Conservation (phyloP, 805 yeast species). For the Candida pini region DNA sequence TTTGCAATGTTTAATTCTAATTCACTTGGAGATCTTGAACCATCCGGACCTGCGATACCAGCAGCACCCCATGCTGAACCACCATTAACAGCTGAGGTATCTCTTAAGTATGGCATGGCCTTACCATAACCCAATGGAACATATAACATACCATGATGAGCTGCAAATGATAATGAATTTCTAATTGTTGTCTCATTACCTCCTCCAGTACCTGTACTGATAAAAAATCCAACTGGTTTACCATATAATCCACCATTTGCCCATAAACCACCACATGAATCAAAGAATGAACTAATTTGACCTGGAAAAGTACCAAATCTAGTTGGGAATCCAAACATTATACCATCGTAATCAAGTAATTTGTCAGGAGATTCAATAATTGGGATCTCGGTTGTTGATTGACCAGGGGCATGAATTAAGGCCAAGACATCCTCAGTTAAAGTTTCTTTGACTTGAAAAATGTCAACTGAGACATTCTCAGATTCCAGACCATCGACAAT, state of each 20-base stretch:
- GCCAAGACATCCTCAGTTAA: slow-evolving; percentile 52
- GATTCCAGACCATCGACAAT: slow-evolving; percentile 62
- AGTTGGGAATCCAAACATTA: slow-evolving; percentile 81
- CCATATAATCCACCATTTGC: slow-evolving; percentile 66
- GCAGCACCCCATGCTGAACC: slow-evolving; percentile 89
- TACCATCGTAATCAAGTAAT: slow-evolving; percentile 66
- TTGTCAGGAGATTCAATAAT: slow-evolving; percentile 50
- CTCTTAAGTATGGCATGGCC: slow-evolving; percentile 47
- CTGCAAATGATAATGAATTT: slow-evolving; percentile 56
- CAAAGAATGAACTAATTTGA: slow-evolving; percentile 74
- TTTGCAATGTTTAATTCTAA: slow-evolving; percentile 59
- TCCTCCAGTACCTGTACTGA: slow-evolving; percentile 76
- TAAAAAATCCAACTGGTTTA: slow-evolving; percentile 69
- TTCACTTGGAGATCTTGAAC: slow-evolving; percentile 61
- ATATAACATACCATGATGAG: slow-evolving; percentile 76
- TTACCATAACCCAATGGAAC: slow-evolving; percentile 73
- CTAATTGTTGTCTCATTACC: slow-evolving; percentile 74
- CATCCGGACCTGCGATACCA: slow-evolving; percentile 69
- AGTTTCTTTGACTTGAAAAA: slow-evolving; percentile 77
- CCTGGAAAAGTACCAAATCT: slow-evolving; percentile 80
- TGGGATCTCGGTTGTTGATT: slow-evolving; percentile 53
- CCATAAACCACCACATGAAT: slow-evolving; percentile 76
- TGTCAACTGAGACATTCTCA: slow-evolving; percentile 63
- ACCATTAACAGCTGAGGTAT: slow-evolving; percentile 66
- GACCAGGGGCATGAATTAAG: slow-evolving; percentile 57